phyloP scores from a whole-genome alignment of 2,329 filamentous ascomycete genomes.

The Stylonectria norvegica region DNA sequence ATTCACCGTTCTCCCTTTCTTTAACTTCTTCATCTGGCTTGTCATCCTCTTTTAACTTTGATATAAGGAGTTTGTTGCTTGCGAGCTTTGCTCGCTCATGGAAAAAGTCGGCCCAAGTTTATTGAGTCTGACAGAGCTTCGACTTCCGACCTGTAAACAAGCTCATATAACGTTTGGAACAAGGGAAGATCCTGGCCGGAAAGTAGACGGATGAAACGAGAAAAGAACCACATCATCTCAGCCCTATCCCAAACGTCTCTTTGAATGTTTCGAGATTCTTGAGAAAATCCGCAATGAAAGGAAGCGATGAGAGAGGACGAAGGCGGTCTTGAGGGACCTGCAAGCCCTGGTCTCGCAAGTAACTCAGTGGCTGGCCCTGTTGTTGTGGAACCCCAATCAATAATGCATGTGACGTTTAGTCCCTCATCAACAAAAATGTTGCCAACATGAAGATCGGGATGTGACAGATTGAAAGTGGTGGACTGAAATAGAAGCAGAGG shows the following conservation, averaged over 20 bases:
- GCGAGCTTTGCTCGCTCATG: constrained; percentile 6
- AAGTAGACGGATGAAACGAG: constrained; percentile 13
- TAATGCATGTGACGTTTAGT: constrained; percentile 21
- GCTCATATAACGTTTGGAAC: constrained; percentile 11
- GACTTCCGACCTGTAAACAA: constrained; percentile 3
- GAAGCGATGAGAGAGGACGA: constrained; percentile 2
- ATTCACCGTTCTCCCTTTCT: neutral
- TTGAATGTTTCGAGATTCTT: neutral
- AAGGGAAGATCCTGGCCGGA: constrained; percentile 15
- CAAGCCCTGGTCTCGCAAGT: constrained; percentile 7
- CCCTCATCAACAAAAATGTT: constrained; percentile 24
- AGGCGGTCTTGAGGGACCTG: neutral
- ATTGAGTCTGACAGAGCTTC: neutral
- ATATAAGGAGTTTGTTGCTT: constrained; percentile 10
- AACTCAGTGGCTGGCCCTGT: constrained; percentile 15
- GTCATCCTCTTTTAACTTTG: constrained; percentile 11
- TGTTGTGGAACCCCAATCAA: constrained; percentile 21
- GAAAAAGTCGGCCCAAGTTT: constrained; percentile 7
- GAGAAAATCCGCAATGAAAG: constrained; percentile 6
- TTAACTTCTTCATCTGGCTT: constrained; percentile 2
- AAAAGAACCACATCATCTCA: constrained; percentile 14
- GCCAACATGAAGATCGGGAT: constrained; percentile 23
- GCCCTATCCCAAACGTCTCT: constrained; percentile 3
- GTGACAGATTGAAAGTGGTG: constrained; percentile 13
- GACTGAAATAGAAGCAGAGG: constrained; percentile 5